Evolutionary conservation across 208 protist genomes (phyloP).

Genomic region (Leishmania mexicana): DNA sequence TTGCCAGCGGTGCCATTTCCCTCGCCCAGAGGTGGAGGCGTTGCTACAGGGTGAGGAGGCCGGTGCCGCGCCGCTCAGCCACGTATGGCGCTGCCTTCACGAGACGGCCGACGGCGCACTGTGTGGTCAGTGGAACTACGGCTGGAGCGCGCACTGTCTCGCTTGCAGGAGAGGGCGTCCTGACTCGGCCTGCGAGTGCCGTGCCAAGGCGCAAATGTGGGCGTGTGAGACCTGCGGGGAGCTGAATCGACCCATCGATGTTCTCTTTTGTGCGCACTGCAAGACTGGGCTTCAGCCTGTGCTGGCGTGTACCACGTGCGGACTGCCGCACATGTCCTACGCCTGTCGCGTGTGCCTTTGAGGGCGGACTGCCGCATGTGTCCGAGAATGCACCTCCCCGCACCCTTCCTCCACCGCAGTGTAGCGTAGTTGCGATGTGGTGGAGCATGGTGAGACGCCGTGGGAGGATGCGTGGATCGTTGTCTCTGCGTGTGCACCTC

Average conservation of each 20-base stretch:
- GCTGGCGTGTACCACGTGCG: conserved; percentile 45
- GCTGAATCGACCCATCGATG: conserved; percentile 68
- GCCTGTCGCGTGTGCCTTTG: conserved; percentile 35
- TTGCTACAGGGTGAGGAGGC: conserved; percentile 6
- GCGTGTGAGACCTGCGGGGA: conserved; percentile 44
- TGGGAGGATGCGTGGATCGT: background rate
- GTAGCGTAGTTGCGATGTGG: background rate
- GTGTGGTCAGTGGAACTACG: conserved; percentile 85
- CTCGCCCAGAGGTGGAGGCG: conserved; percentile 46
- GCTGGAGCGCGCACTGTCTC: conserved; percentile 55
- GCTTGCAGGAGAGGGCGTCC: conserved; percentile 49
- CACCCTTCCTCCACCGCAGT: background rate
- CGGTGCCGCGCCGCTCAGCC: conserved; percentile 16
- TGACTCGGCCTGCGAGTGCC: conserved; percentile 51
- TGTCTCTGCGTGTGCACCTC: background rate
- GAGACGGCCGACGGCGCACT: conserved; percentile 31
- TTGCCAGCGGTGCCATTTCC: conserved; percentile 53
- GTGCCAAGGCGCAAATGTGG: conserved; percentile 59
- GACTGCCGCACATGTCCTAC: conserved; percentile 42
- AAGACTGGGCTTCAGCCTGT: conserved; percentile 46
- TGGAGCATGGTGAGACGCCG: background rate
- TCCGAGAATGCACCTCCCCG: background rate
- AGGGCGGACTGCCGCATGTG: background rate
- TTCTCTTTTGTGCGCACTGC: conserved; percentile 63
- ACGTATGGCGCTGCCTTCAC: conserved; percentile 73